Evolutionary conservation across 768 basidiomycete genomes (phyloP).

Genomic region (Mycena sanguinolenta): DNA sequence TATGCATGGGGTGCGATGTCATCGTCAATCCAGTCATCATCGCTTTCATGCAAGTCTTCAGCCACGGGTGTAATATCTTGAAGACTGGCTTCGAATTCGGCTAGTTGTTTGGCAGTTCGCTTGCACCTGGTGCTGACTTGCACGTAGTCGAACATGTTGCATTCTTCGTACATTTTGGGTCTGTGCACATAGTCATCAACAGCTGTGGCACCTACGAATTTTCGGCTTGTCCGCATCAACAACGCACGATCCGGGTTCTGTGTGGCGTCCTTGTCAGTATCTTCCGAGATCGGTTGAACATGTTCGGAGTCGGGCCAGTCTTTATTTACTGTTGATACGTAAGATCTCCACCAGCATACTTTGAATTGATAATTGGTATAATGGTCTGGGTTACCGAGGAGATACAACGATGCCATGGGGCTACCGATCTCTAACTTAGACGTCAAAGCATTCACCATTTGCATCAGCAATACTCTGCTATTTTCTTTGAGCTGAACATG

Average conservation of each 20-base stretch:
- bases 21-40: too few species aligned
- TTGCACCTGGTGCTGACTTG: background rate
- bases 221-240: background rate
- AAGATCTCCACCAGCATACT: constrained; percentile 5
- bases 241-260: background rate
- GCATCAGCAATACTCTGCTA: constrained; percentile 35
- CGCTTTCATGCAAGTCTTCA: too few species aligned
- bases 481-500: too few species aligned
- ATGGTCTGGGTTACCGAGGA: too few species aligned
- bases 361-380: constrained; percentile 12
- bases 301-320: background rate
- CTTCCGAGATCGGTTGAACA: background rate
- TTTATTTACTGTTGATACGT: background rate
- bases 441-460: constrained; percentile 41
- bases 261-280: too few species aligned
- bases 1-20: too few species aligned
- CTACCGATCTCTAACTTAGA: constrained; percentile 24
- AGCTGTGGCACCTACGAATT: background rate
- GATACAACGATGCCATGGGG: constrained; percentile 12
- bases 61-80: background rate
- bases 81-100: background rate
- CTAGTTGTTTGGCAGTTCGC: background rate
- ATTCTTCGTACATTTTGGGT: background rate
- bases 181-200: constrained; percentile 1
- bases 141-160: background rate